Evolutionary conservation across 2,329 filamentous ascomycete species (phyloP), one percentile per base, ranked within the genome.

Genomic region (Penicillium brasilianum): DNA sequence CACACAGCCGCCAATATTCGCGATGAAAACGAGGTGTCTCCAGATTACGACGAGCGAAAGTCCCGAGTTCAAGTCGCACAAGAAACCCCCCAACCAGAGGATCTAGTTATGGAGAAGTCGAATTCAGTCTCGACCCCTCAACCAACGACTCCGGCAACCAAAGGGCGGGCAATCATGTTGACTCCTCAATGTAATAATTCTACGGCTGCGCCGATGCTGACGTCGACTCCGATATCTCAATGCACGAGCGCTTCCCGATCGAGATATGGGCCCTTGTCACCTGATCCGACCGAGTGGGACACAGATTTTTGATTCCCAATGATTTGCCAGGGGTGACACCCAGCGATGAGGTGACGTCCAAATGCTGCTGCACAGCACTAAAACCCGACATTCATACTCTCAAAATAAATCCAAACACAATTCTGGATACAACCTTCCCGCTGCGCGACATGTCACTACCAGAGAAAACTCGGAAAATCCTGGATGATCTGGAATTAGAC

Each of bases 331-430:
- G 67, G 63, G 55, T 74, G 71, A 76, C 70, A 64, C 66, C 72
- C 67, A 62, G 72, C 70, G 75, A 76, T 77, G 76, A 78, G 76
- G 76, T 72, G 60, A 70, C 66, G 68, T 78, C 75, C 6, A 74
- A 72, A 60, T 77, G 75, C 65, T 77, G 76, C n/a, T 56, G 25
- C 34, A 16, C 50, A 46, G 30, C 18, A 25, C 39, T 50, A 13
- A 25, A n/a, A 37, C n/a, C 36, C 28, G 4, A n/a, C 22, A 46
- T 39, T 13, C 8, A 3, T 16, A 22, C 14, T 30, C 13, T n/a
- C n/a, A 20, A 18, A n/a, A 37, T 20, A 41, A 25, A 3, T 8
- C 11, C 34, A 53, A 37, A 39, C 11, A 25, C 20, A 32, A 32
- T 16, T 20, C 25, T 8, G 51, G 32, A 37, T 16, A 41, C 18